These are phyloP conservation scores for Lactarius deliciosus DNA, from an alignment of 768 basidiomycete species.

Conservation along the genomic window DNA sequence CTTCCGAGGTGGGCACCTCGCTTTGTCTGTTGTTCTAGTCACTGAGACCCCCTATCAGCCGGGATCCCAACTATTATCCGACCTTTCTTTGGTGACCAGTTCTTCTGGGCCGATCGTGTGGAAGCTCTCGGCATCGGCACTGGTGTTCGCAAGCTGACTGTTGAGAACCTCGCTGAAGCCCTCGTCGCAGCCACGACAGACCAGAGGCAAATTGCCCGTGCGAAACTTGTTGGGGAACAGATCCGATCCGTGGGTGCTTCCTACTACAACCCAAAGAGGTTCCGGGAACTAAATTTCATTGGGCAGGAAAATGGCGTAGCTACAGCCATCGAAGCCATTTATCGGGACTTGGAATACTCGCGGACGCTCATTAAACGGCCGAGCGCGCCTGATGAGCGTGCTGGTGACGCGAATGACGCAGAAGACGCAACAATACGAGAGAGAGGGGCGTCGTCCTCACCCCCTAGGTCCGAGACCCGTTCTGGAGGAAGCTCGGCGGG, in stretches of 20 bases:
- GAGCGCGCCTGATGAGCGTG: slow-evolving; percentile 28
- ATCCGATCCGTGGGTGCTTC: slow-evolving; percentile 67
- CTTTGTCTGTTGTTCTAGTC: background rate
- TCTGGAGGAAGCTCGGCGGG: slow-evolving; percentile 40
- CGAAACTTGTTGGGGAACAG: slow-evolving; percentile 79
- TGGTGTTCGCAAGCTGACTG: slow-evolving; percentile 84
- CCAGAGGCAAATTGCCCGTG: slow-evolving; percentile 83
- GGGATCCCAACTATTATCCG: slow-evolving; percentile 94
- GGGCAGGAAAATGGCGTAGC: slow-evolving; percentile 89
- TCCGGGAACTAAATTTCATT: background rate
- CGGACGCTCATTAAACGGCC: slow-evolving; percentile 75
- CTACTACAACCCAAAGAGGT: background rate
- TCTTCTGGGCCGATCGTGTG: slow-evolving; percentile 98
- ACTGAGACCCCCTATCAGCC: slow-evolving; percentile 44
- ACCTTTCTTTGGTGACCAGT: slow-evolving; percentile 98
- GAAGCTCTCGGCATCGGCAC: slow-evolving; percentile 92
- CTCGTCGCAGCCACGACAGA: slow-evolving; percentile 82
- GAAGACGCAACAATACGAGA: slow-evolving; percentile 42
- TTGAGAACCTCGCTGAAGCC: slow-evolving; percentile 74
- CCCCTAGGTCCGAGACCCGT: slow-evolving; percentile 25
- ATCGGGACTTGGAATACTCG: slow-evolving; percentile 94
- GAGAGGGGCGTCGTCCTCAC: slow-evolving; percentile 23
- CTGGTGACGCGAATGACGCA: slow-evolving; percentile 33
- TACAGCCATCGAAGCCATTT: slow-evolving; percentile 92
- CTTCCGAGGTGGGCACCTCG: slow-evolving; percentile 63